Conservation (phyloP, 495 filamentous ascomycete genomes). For the Pseudoneurospora amorphoporcata region DNA sequence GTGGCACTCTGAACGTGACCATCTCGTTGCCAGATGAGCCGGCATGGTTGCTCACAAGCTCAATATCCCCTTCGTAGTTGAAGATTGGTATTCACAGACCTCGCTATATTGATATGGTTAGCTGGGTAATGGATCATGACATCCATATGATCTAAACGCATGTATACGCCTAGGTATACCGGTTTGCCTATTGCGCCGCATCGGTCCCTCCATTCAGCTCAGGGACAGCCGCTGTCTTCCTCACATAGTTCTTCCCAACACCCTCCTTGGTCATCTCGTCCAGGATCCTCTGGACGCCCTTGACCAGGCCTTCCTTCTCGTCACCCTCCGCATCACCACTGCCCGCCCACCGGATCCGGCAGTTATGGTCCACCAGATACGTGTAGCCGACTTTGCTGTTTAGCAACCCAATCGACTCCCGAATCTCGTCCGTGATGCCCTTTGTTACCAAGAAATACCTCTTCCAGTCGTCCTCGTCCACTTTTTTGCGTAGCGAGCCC, state of each 20-base stretch:
- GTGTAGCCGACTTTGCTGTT: slow-evolving; percentile 91
- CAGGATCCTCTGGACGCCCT: slow-evolving; percentile 56
- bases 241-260: slow-evolving; percentile 8
- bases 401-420: slow-evolving; percentile 66
- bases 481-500: slow-evolving; percentile 43
- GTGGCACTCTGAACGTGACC: background rate
- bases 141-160: background rate
- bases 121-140: background rate
- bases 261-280: slow-evolving; percentile 40
- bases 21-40: background rate
- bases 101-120: background rate
- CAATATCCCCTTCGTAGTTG: background rate
- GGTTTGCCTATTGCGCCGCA: background rate
- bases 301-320: slow-evolving; percentile 64
- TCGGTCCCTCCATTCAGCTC: background rate
- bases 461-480: slow-evolving; percentile 51
- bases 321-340: slow-evolving; percentile 61
- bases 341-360: slow-evolving; percentile 89
- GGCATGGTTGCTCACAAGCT: background rate
- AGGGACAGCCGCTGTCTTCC: background rate
- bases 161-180: background rate
- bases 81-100: background rate
- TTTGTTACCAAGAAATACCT: slow-evolving; percentile 76
- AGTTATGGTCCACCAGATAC: slow-evolving; percentile 79
- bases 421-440: slow-evolving; percentile 63